A percentile compares a stretch with the other conserved stretches of the same genome.
These are phyloP conservation scores for Biscogniauxia sp. DNA, from an alignment of 2,329 filamentous ascomycete species.

Conservation along the genomic window DNA sequence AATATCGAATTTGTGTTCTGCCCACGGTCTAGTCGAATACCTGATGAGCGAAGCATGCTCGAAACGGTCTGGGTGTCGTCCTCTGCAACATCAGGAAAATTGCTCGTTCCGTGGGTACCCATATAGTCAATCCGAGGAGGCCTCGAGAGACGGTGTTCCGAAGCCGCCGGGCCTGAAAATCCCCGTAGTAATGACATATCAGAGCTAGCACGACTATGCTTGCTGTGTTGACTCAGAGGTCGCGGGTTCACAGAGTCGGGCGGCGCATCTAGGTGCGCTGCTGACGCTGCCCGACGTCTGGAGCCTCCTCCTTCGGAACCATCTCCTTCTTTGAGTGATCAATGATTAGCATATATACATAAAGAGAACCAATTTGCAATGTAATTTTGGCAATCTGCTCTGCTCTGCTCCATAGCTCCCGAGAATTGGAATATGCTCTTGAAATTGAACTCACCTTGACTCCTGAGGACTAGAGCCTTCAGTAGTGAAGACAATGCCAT, in stretches of 20 bases:
- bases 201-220: conserved; percentile 68
- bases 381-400: not conserved
- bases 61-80: conserved; percentile 47
- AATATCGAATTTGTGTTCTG: conserved; percentile 54
- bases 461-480: conserved; percentile 64
- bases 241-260: conserved; percentile 48
- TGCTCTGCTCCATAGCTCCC: not conserved
- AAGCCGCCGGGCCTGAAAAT: conserved; percentile 47
- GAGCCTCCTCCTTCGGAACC: conserved; percentile 42
- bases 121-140: conserved; percentile 49
- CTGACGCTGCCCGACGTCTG: conserved; percentile 59
- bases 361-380: not conserved
- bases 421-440: not conserved
- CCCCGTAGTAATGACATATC: conserved; percentile 62
- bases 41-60: conserved; percentile 50
- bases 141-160: conserved; percentile 42
- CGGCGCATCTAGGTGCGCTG: conserved; percentile 58
- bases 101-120: conserved; percentile 29
- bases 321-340: conserved; percentile 26
- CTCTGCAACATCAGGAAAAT: conserved; percentile 42
- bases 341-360: conserved; percentile 7
- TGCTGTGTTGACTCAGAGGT: conserved; percentile 60
- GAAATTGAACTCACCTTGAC: conserved; percentile 59
- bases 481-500: conserved; percentile 75
- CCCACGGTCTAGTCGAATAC: conserved; percentile 50